Base-by-base conservation (phyloP, 441 rosid genomes). In the Populus trichocarpa region DNA sequence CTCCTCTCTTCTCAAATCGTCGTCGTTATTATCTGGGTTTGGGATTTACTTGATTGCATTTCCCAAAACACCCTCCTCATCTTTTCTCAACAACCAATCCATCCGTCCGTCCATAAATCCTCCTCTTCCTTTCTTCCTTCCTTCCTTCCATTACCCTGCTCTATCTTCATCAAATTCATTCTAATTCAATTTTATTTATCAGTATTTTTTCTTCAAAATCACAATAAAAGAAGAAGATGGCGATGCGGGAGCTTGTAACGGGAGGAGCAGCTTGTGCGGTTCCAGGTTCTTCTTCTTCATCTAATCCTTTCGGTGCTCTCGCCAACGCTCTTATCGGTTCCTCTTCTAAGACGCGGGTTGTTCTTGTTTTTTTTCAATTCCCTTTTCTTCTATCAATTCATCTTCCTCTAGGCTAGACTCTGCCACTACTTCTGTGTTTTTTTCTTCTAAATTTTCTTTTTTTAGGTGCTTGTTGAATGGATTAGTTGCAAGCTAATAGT, bases 211-310 rank as follows among this genome's bases (percentile, higher is more conserved):
- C 63, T 57, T 57, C 10, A 20, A 57, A 57, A 57, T 57, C 63
- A 57, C 63, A 57, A 7, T 57, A 57, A 57, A 57, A 57, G 10
- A 57, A 8, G 23, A 16, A 74, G 76, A 68, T 10, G 99, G 93
- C 98, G 91, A 93, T 91, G 97, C 83, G 99, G 73, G 99, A 96
- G 76, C 86, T 96, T 20, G 95, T 92, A 25, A 81, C 89, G 3
- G 98, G 99, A 38, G 99, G 97, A 74, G 98, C 97, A 42, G 97
- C 97, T 23, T 96, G 99, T 53, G 93, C 96, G 1, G 95, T 91
- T 82, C 96, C 98, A 0, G 98, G 97, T 38, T 90, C 98, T 20
- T 91, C 96, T 35, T 89, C 96, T 78, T 87, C 96, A 83, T 87
- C 98, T 20, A 96, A 96, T 78, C 99, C 99, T 70, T 83, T 96